Evolutionary conservation across 2,329 filamentous ascomycete species (phyloP).

Genomic region (Xylaria sp.): DNA sequence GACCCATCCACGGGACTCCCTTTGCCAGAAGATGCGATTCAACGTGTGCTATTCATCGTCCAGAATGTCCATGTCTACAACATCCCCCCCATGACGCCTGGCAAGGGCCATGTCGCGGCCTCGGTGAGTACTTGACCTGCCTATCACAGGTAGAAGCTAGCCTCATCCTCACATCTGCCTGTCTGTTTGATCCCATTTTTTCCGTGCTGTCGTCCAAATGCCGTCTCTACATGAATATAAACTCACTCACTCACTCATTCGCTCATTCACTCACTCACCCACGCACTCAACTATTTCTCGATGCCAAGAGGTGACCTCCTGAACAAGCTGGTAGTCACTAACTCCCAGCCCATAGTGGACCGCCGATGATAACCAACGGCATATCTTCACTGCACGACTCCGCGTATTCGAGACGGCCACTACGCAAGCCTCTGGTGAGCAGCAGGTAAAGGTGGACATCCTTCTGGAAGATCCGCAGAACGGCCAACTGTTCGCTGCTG

Average conservation of each 20-base stretch:
- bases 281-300: neutral
- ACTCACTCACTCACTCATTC: neutral
- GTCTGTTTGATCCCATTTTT: neutral
- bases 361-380: slow-evolving; percentile 57
- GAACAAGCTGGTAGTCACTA: slow-evolving; percentile 6
- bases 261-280: too few species aligned
- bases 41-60: slow-evolving; percentile 75
- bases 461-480: slow-evolving; percentile 70
- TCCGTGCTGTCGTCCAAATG: neutral
- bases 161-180: neutral
- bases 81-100: slow-evolving; percentile 73
- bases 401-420: slow-evolving; percentile 72
- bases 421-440: slow-evolving; percentile 39
- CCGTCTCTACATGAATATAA: neutral
- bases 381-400: slow-evolving; percentile 81
- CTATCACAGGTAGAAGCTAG: neutral
- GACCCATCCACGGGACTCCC: slow-evolving; percentile 67
- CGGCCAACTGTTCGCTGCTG: slow-evolving; percentile 76
- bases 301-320: neutral
- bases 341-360: slow-evolving; percentile 54
- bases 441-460: slow-evolving; percentile 65
- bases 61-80: slow-evolving; percentile 77
- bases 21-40: slow-evolving; percentile 71
- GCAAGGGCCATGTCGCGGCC: slow-evolving; percentile 71
- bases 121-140: slow-evolving; percentile 28